These are phyloP conservation scores for Babjeviella inositovora DNA, from an alignment of 805 yeast genomes.

Conservation along the genomic window DNA sequence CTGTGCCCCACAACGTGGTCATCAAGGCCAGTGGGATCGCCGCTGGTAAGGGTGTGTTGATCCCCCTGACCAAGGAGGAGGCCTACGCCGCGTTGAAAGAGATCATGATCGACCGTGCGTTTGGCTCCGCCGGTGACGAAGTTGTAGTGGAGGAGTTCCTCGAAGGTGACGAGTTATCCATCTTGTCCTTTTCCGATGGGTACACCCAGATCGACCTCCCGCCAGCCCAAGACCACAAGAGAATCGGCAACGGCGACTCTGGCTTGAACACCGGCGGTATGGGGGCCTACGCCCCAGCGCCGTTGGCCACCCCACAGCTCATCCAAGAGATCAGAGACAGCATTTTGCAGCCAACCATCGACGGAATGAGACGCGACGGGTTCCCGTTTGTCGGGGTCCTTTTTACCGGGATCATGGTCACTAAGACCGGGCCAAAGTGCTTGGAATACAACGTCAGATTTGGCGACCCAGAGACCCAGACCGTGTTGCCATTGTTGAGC, in stretches of 20 bases:
- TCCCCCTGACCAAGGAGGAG: slow-evolving; percentile 73
- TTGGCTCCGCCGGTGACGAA: slow-evolving; percentile 89
- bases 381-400: slow-evolving; percentile 91
- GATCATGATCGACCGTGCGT: slow-evolving; percentile 79
- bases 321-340: slow-evolving; percentile 52
- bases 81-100: slow-evolving; percentile 72
- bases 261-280: slow-evolving; percentile 98
- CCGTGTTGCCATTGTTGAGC: slow-evolving; percentile 76
- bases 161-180: slow-evolving; percentile 94
- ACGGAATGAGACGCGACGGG: slow-evolving; percentile 92
- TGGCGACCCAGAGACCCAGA: slow-evolving; percentile 99
- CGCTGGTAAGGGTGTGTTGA: slow-evolving; percentile 96
- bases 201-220: slow-evolving; percentile 84
- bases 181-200: slow-evolving; percentile 86
- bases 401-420: slow-evolving; percentile 89
- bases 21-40: slow-evolving; percentile 97
- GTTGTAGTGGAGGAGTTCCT: slow-evolving; percentile 92
- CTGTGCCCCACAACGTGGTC: slow-evolving; percentile 62
- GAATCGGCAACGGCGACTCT: slow-evolving; percentile 82
- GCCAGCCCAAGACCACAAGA: slow-evolving; percentile 96
- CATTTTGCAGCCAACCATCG: slow-evolving; percentile 83
- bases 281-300: slow-evolving; percentile 99
- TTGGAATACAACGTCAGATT: slow-evolving; percentile 95
- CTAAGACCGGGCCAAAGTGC: slow-evolving; percentile 83
- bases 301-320: slow-evolving; percentile 71